Base-by-base conservation (phyloP, 495 filamentous ascomycete genomes). In the Tetracladium marchalianum region DNA sequence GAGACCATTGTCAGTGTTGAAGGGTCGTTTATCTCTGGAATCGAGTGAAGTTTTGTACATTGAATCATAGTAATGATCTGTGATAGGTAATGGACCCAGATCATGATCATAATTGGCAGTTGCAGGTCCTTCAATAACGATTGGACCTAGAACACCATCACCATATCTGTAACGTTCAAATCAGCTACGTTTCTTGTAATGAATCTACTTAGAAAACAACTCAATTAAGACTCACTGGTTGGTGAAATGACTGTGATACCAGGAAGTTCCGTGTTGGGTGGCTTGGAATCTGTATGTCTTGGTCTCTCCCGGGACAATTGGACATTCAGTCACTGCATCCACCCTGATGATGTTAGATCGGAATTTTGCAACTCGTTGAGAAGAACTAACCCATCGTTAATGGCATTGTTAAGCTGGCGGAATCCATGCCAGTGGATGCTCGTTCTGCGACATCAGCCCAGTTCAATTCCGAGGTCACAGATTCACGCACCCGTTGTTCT, bases 211-310 rank as follows among this genome's bases (percentile, higher is more conserved):
- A n/a, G n/a, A n/a, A n/a, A n/a, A n/a, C n/a, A n/a, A n/a, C n/a
- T n/a, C n/a, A n/a, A n/a, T n/a, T n/a, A n/a, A n/a, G n/a, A n/a
- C 65, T 40, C 66, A 67, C 50, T 82, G 77, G n/a, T 70, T 54
- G 5, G 66, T 65, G 52, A 70, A 78, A 53, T 82, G 79, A 35
- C 62, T 67, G 52, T 81, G 79, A 40, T 79, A 82, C 77, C 76
- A 83, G 2, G 68, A 64, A 0, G 71, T 72, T 1, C 79, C 80
- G 50, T 80, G 81, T 42, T 60, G 71, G 0, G 53, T 62, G 0
- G 63, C 69, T 7, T 59, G 56, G 41, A 70, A 81, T 16, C 49
- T 66, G 53, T 81, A 80, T 0, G 71, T 78, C 27, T 58, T 53
- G 13, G 47, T 49, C 0, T 61, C 50, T 16, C 66, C 70, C 13